phyloP scores from a whole-genome alignment of 2,329 filamentous ascomycete genomes.

The Cladobotryum mycophilum region DNA sequence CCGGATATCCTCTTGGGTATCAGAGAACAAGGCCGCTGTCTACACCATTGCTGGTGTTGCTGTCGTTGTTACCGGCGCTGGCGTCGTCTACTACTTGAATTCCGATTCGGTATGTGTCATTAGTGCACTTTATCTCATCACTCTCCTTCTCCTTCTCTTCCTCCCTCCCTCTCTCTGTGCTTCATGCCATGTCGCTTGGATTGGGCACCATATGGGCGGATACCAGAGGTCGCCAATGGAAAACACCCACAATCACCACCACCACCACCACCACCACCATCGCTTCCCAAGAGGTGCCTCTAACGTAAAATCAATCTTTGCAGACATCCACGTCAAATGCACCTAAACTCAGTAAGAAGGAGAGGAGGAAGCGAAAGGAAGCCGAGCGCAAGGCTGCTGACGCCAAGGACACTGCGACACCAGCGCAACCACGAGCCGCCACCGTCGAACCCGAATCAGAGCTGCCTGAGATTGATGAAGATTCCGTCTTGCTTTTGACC shows the following conservation, averaged over 20 bases:
- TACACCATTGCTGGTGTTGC: conserved; percentile 96
- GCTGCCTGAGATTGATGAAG: conserved; percentile 60
- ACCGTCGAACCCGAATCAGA: conserved; percentile 57
- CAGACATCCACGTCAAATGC: conserved; percentile 41
- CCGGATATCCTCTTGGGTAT: conserved; percentile 82
- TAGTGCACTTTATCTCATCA: background rate
- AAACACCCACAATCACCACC: too few relatives aligned
- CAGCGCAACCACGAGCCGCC: conserved; percentile 42
- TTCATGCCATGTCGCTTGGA: conserved; percentile 2
- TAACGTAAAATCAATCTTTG: background rate
- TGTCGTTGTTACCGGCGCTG: conserved; percentile 82
- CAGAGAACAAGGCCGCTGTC: conserved; percentile 90
- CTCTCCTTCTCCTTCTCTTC: background rate
- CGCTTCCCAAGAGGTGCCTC: conserved; percentile 2
- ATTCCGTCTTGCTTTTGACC: conserved; percentile 45
- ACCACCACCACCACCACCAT: too few relatives aligned
- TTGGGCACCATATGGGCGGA: conserved; percentile 1
- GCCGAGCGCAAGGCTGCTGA: conserved; percentile 54
- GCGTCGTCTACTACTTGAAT: conserved; percentile 85
- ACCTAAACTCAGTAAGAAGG: conserved; percentile 82
- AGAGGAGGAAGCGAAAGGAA: conserved; percentile 82
- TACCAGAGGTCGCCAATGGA: background rate
- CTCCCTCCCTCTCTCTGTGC: background rate
- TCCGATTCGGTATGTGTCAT: conserved; percentile 44
- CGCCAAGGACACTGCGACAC: conserved; percentile 18